Conservation (phyloP, 805 yeast species). For the Kodamaea restingae region DNA sequence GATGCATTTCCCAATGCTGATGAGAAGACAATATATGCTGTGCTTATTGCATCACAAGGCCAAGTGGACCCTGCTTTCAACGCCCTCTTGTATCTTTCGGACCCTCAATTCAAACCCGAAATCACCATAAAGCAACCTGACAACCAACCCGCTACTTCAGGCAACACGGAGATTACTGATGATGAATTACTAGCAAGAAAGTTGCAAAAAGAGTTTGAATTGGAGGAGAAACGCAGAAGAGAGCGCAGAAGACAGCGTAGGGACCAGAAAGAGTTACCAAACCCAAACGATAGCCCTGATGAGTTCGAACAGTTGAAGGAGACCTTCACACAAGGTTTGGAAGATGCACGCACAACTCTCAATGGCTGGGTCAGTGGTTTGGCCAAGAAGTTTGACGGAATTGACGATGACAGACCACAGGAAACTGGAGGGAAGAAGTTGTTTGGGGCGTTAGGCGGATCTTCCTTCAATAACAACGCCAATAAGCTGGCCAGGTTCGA, state of each 20-base stretch:
- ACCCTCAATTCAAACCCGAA: constrained; percentile 59
- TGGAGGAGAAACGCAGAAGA: constrained; percentile 37
- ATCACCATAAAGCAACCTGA: constrained; percentile 42
- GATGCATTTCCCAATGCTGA: constrained; percentile 87
- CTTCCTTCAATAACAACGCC: constrained; percentile 27
- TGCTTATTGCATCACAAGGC: constrained; percentile 82
- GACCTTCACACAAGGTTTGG: constrained; percentile 67
- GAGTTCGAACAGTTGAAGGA: constrained; percentile 64
- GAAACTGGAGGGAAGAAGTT: constrained; percentile 35
- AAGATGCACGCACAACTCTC: constrained; percentile 73
- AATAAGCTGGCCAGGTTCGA: constrained; percentile 33
- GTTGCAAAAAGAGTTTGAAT: constrained; percentile 63
- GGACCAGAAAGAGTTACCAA: constrained; percentile 10
- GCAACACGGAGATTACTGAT: constrained; percentile 35
- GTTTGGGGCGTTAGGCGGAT: constrained; percentile 46
- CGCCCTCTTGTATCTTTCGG: constrained; percentile 76
- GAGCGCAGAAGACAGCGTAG: constrained; percentile 19
- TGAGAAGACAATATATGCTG: constrained; percentile 66
- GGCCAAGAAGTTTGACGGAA: constrained; percentile 44
- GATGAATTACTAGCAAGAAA: constrained; percentile 83
- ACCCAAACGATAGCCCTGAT: constrained; percentile 41
- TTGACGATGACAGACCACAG: constrained; percentile 3
- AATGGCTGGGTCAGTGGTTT: constrained; percentile 75
- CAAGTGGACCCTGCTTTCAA: constrained; percentile 81
- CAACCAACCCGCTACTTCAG: constrained; percentile 20